Evolutionary conservation across 2,329 filamentous ascomycete genomes (phyloP), one percentile per base, ranked within the genome.

Genomic region (Helminthosporium solani): DNA sequence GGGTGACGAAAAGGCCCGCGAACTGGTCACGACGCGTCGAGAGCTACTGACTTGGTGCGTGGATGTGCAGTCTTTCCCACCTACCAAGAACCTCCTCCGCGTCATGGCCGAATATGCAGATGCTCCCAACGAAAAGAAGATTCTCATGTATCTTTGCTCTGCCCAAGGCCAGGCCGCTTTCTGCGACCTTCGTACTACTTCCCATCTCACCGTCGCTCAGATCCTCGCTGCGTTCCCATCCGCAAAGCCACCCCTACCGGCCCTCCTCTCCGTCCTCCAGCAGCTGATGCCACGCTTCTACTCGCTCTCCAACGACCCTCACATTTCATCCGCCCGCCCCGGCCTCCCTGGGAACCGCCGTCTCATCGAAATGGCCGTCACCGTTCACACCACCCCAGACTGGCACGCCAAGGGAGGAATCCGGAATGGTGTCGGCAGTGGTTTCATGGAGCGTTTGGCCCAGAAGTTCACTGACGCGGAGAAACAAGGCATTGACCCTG

Each of bases 271-370:
- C 2, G 81, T 87, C 34, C 81, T 96, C 42, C 88, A 87, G 60
- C 87, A 89, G 39, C 80, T 97, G 41, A 97, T 97, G 92, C 94
- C 94, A 2, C 88, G 94, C 49, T 99, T 99, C 77, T 99, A 99
- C 75, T 97, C 92, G 3, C 83, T 99, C 12, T 96, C 91, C 43
- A 96, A 96, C 68, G 94, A 99, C 63, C 94, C 94, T 0, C 88
- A 94, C 54, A 84, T 95, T 57, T 86, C 83, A 2, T 87, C 81
- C 50, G 80, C 81, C 52, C 80, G 84, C 18, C 81, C 83, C 52
- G 86, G 87, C 53, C 81, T 83, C 31, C 82, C 86, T 53, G 80
- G 67, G 40, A 63, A 82, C 56, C 87, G 88, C 54, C 87, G 91
- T 23, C 75, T 97, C 49, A 85, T 99, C 61, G 94, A 97, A 74